A percentile compares a stretch with the other conserved stretches of the same genome.
Conservation (phyloP, 495 filamentous ascomycete genomes). For the Xylaria curta region DNA sequence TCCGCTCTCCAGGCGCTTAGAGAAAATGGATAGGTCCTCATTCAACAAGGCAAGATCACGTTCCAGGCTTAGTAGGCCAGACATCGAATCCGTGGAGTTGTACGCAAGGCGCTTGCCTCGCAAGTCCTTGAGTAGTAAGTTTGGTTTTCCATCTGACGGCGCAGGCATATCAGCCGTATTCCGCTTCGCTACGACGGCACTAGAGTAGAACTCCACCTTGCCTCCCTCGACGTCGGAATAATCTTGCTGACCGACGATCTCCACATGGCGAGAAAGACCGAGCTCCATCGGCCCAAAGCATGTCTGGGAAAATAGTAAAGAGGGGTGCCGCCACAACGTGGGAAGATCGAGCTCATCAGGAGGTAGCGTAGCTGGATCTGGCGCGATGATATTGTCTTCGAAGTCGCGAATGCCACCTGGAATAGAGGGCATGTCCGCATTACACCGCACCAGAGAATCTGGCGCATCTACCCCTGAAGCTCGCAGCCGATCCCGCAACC, state of each 20-base stretch:
- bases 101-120: slow-evolving; percentile 22
- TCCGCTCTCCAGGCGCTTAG: slow-evolving; percentile 5
- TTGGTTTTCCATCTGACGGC: slow-evolving; percentile 1
- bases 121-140: neutral
- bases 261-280: slow-evolving; percentile 14
- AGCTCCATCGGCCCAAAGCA: slow-evolving; percentile 23
- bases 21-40: slow-evolving; percentile 2
- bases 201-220: slow-evolving; percentile 7
- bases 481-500: slow-evolving; percentile 6
- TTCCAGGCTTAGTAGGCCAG: slow-evolving; percentile 2
- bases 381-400: slow-evolving; percentile 9
- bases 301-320: slow-evolving; percentile 10
- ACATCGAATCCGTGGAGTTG: slow-evolving; percentile 20
- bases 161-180: neutral
- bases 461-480: slow-evolving; percentile 17
- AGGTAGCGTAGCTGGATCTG: slow-evolving; percentile 15
- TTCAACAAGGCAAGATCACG: slow-evolving; percentile 9
- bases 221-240: slow-evolving; percentile 17
- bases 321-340: slow-evolving; percentile 19
- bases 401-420: slow-evolving; percentile 17
- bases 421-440: slow-evolving; percentile 19
- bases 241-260: slow-evolving; percentile 18
- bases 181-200: slow-evolving; percentile 18
- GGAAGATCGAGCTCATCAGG: slow-evolving; percentile 13
- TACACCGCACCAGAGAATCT: slow-evolving; percentile 5